A percentile compares a stretch with the other conserved stretches of the same genome.
Conservation (phyloP, 345 rosid genomes). For the Heritiera littoralis region DNA sequence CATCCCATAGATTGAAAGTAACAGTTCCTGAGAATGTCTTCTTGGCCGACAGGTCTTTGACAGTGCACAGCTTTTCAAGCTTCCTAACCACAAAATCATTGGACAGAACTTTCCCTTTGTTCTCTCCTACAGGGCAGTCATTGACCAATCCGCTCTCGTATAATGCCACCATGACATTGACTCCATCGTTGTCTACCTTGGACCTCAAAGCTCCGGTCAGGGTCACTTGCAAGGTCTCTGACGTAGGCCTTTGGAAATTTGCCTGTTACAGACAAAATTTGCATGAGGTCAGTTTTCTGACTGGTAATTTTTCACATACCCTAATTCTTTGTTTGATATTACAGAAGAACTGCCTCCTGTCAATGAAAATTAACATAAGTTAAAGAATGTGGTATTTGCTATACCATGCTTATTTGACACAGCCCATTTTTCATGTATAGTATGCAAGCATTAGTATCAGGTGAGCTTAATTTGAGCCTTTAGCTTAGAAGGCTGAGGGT, state of each 20-base stretch:
- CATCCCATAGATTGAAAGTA: conserved; percentile 69
- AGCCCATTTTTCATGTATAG: too few species aligned
- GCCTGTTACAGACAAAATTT: conserved; percentile 43
- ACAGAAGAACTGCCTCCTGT: neutral
- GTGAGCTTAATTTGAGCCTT: too few species aligned
- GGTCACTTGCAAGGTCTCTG: conserved; percentile 58
- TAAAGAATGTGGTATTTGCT: too few species aligned
- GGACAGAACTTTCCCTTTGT: conserved; percentile 69
- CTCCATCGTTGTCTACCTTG: conserved; percentile 58
- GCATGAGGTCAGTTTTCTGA: neutral
- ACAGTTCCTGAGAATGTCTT: conserved; percentile 66
- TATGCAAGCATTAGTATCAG: too few species aligned
- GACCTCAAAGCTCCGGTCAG: conserved; percentile 55
- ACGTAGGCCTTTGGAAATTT: conserved; percentile 58
- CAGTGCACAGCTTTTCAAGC: conserved; percentile 72
- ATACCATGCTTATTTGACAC: too few species aligned
- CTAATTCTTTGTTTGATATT: neutral
- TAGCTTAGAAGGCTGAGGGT: too few species aligned
- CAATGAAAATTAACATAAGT: too few species aligned
- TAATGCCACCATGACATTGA: conserved; percentile 71
- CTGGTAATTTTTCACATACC: neutral
- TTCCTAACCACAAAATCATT: conserved; percentile 77
- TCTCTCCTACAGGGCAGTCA: conserved; percentile 69
- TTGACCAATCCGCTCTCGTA: conserved; percentile 73
- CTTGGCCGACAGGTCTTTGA: conserved; percentile 58